Evolutionary conservation across 2,329 filamentous ascomycete genomes (phyloP).

Genomic region (Fonsecaea pugnacius): DNA sequence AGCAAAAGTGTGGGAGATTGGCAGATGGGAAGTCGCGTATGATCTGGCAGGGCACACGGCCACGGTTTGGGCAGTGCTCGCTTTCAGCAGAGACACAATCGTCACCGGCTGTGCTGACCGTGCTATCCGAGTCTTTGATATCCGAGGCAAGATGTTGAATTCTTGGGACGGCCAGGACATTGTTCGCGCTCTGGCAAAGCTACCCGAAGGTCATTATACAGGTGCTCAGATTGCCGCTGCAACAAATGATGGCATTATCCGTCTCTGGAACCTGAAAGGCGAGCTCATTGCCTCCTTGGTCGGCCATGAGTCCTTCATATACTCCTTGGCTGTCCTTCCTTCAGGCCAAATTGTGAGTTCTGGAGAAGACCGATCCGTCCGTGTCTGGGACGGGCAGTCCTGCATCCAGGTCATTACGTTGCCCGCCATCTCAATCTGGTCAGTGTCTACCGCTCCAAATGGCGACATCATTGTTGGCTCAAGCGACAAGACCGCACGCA

Average conservation of each 20-base stretch:
- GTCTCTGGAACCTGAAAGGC: slow-evolving; percentile 83
- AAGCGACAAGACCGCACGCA: slow-evolving; percentile 81
- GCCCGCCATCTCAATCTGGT: slow-evolving; percentile 95
- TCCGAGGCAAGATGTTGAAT: slow-evolving; percentile 65
- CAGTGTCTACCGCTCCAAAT: slow-evolving; percentile 77
- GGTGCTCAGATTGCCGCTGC: slow-evolving; percentile 93
- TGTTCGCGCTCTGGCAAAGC: slow-evolving; percentile 81
- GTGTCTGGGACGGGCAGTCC: slow-evolving; percentile 80
- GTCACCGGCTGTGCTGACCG: slow-evolving; percentile 91
- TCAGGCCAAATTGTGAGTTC: slow-evolving; percentile 87
- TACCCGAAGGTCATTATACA: slow-evolving; percentile 75
- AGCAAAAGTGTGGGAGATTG: slow-evolving; percentile 82
- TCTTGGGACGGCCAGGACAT: slow-evolving; percentile 74
- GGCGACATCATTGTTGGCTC: slow-evolving; percentile 94
- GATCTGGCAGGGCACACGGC: slow-evolving; percentile 76
- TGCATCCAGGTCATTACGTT: slow-evolving; percentile 97
- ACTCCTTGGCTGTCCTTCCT: slow-evolving; percentile 76
- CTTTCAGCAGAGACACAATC: slow-evolving; percentile 76
- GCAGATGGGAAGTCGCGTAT: slow-evolving; percentile 78
- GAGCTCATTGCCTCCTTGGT: slow-evolving; percentile 75
- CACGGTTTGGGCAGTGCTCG: slow-evolving; percentile 89
- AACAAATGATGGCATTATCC: slow-evolving; percentile 86
- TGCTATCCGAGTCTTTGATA: slow-evolving; percentile 79
- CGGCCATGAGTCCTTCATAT: slow-evolving; percentile 95
- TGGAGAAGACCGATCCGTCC: slow-evolving; percentile 90